Conservation (phyloP, 2,329 filamentous ascomycete species). For the Lecanicillium sp. region DNA sequence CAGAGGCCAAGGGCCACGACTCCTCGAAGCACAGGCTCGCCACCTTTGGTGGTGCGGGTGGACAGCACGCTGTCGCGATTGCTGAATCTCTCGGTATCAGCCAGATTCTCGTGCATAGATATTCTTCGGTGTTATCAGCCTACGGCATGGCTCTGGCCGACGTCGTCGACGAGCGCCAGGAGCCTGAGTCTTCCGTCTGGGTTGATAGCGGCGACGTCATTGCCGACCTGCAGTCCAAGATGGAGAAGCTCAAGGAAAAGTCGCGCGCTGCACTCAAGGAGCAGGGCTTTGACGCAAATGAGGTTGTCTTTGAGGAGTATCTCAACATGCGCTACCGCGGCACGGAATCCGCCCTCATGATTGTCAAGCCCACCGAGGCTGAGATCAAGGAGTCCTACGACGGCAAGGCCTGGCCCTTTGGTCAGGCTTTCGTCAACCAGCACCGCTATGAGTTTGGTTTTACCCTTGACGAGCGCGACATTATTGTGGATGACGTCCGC, state of each 20-base stretch:
- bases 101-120: slow-evolving; percentile 79
- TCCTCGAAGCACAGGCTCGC: slow-evolving; percentile 85
- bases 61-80: slow-evolving; percentile 88
- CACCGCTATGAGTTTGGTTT: slow-evolving; percentile 94
- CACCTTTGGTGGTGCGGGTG: slow-evolving; percentile 86
- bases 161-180: slow-evolving; percentile 85
- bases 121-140: slow-evolving; percentile 83
- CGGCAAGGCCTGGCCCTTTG: slow-evolving; percentile 74
- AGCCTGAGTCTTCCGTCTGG: slow-evolving; percentile 62
- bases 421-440: slow-evolving; percentile 75
- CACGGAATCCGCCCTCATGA: slow-evolving; percentile 87
- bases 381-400: slow-evolving; percentile 54
- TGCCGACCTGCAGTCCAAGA: slow-evolving; percentile 61
- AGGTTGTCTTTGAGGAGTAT: slow-evolving; percentile 84
- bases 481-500: slow-evolving; percentile 85
- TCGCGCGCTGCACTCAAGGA: slow-evolving; percentile 61
- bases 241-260: slow-evolving; percentile 73
- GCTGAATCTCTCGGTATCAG: slow-evolving; percentile 77
- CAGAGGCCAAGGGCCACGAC: slow-evolving; percentile 87
- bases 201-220: slow-evolving; percentile 52
- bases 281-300: slow-evolving; percentile 70
- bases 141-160: slow-evolving; percentile 92
- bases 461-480: slow-evolving; percentile 74
- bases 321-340: slow-evolving; percentile 90
- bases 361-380: slow-evolving; percentile 63